Evolutionary conservation across 2,329 filamentous ascomycete species (phyloP), one percentile per base, ranked within the genome.

Genomic region (Hansfordia pulvinata): DNA sequence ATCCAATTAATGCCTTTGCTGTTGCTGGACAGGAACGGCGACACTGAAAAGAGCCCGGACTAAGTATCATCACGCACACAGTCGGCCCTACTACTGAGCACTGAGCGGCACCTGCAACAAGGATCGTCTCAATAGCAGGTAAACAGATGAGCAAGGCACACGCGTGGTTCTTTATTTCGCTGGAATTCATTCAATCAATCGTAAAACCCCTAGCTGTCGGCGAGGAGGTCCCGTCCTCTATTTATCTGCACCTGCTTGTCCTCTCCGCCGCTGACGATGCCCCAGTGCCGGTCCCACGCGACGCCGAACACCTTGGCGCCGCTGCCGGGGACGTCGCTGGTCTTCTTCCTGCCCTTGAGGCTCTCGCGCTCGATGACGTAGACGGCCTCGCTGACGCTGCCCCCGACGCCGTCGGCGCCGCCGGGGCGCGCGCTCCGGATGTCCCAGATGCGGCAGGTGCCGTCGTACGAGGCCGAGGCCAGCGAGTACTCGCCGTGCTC

Each of bases 241-340:
- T 98, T 94, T 33, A 98, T 74, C 61, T 98, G 90, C 42, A 98
- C 76, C 58, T 72, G 76, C 60, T 90, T 93, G 48, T 98, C 90
- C 64, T 96, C 86, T 10, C 88, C 85, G 22, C 64, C 85, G 44
- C 82, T 92, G 23, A 94, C 79, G 47, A 98, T 88, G 2, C 90
- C 92, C 46, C 92, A 73, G 6, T 74, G 69, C 48, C 65, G 62
- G 52, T 94, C 82, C 90, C 90, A 98, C 32, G 64, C 69, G 5
- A 96, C 81, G 18, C 73, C 70, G 51, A 96, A 83, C 25, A 98
- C 84, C 66, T 96, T 96, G 35, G 77, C 71, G 14, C 85, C 85
- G 32, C 90, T 82, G 2, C 86, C 86, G 6, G 73, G 76, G 20
- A 75, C 62, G 10, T 50, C 46, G 30, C 37, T 27, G 28, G 64